These are phyloP conservation scores for Aristolochia californica DNA, from an alignment of 164 flowering plant genomes.

Conservation along the genomic window DNA sequence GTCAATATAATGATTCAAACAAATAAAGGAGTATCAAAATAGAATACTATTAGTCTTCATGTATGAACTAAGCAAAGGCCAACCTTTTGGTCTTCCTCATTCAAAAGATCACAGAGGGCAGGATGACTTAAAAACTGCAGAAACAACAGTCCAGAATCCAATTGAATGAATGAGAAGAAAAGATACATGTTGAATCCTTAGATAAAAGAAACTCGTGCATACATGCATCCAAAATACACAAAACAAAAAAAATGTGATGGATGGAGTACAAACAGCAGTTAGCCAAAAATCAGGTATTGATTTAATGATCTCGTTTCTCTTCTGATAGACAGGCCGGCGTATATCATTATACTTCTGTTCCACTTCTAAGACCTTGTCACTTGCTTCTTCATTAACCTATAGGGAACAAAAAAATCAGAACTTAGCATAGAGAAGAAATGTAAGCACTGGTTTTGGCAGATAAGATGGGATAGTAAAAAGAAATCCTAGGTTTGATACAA, in stretches of 20 bases:
- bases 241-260: background rate
- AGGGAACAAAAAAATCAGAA: background rate
- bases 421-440: background rate
- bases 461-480: background rate
- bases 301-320: slow-evolving; percentile 60
- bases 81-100: slow-evolving; percentile 41
- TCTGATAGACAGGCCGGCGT: slow-evolving; percentile 74
- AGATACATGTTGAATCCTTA: background rate
- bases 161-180: background rate
- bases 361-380: slow-evolving; percentile 81
- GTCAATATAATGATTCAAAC: background rate
- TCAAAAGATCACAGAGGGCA: slow-evolving; percentile 36
- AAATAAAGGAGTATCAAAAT: background rate
- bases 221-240: background rate
- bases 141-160: background rate
- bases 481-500: too few species aligned
- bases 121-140: slow-evolving; percentile 42
- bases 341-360: slow-evolving; percentile 85
- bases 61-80: background rate
- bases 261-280: slow-evolving; percentile 64
- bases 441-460: background rate
- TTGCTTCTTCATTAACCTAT: slow-evolving; percentile 88
- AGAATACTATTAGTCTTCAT: too few species aligned
- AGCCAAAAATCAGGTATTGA: slow-evolving; percentile 93
- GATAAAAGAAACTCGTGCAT: background rate